These are phyloP conservation scores for Tilletia setariae DNA, from an alignment of 1,284 basidiomycete species.

Conservation along the genomic window DNA sequence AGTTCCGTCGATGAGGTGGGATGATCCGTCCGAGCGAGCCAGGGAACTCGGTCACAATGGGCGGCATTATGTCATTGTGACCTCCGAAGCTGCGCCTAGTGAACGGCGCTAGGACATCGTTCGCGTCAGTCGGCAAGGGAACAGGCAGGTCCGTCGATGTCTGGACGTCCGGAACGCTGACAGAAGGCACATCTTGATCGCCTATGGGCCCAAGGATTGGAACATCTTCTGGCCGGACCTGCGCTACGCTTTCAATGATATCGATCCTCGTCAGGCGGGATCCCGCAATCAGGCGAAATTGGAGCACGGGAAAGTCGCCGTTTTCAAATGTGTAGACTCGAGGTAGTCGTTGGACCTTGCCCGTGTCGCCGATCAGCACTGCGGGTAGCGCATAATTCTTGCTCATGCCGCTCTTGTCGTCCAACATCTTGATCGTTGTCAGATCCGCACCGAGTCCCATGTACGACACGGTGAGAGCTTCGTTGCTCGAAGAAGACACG, in stretches of 20 bases:
- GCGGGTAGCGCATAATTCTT: conserved; percentile 19
- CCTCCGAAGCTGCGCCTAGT: not conserved
- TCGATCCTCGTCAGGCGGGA: conserved; percentile 4
- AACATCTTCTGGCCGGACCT: not conserved
- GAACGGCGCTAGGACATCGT: not conserved
- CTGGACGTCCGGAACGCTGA: not conserved
- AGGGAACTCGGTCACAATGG: not conserved
- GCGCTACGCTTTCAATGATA: conserved; percentile 6
- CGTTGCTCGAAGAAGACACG: conserved; percentile 13
- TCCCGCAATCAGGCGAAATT: conserved; percentile 16
- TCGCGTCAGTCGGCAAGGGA: not conserved
- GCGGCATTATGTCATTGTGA: not conserved
- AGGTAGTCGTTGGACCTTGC: conserved; percentile 18
- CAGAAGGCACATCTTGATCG: not conserved
- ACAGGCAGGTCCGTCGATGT: conserved; percentile 4
- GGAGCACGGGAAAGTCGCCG: conserved; percentile 18
- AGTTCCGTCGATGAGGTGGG: not conserved
- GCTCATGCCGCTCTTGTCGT: conserved; percentile 16
- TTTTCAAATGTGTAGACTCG: conserved; percentile 16
- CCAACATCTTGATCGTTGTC: conserved; percentile 15
- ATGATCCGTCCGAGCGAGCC: not conserved
- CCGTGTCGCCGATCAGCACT: conserved; percentile 14
- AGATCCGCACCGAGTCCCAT: conserved; percentile 15
- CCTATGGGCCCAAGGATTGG: not conserved
- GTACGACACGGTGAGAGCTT: conserved; percentile 18